phyloP scores from a whole-genome alignment of 805 yeast species.

The Zygosaccharomyces bailii region DNA sequence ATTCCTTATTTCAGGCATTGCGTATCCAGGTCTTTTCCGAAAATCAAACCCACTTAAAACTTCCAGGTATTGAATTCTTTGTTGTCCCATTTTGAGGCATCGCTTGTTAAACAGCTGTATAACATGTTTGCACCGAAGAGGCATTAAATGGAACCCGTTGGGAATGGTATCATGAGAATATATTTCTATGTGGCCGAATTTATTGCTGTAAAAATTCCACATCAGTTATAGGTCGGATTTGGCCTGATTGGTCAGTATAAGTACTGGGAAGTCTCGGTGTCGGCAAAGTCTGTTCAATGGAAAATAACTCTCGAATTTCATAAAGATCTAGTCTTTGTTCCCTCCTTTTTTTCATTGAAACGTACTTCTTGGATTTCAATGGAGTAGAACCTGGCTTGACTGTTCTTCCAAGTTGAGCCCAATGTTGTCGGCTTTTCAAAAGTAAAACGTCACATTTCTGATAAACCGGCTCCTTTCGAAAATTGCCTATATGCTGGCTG shows the following conservation, averaged over 20 bases:
- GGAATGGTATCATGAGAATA: slow-evolving; percentile 21
- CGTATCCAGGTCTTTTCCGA: slow-evolving; percentile 25
- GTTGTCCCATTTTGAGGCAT: not conserved
- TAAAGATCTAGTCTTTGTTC: slow-evolving; percentile 3
- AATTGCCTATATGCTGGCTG: slow-evolving; percentile 6
- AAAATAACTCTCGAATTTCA: slow-evolving; percentile 22
- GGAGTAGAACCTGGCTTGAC: slow-evolving; percentile 13
- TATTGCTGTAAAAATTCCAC: slow-evolving; percentile 21
- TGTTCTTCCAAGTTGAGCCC: slow-evolving; percentile 29
- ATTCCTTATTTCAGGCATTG: slow-evolving; percentile 22
- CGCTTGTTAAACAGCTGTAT: slow-evolving; percentile 15
- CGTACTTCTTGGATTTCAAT: slow-evolving; percentile 13
- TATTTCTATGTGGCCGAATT: slow-evolving; percentile 26
- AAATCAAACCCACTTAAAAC: slow-evolving; percentile 33
- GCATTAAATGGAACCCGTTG: slow-evolving; percentile 19
- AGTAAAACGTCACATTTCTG: slow-evolving; percentile 20
- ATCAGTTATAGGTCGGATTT: slow-evolving; percentile 10
- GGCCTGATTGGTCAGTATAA: slow-evolving; percentile 10
- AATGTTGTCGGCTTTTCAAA: slow-evolving; percentile 26
- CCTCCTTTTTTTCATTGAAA: slow-evolving; percentile 11
- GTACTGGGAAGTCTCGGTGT: slow-evolving; percentile 19
- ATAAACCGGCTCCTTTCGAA: slow-evolving; percentile 11
- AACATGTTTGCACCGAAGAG: slow-evolving; percentile 5
- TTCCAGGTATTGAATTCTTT: slow-evolving; percentile 19
- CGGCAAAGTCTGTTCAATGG: slow-evolving; percentile 25